phyloP scores from a whole-genome alignment of 345 rosid genomes.

The Aegle marmelos region DNA sequence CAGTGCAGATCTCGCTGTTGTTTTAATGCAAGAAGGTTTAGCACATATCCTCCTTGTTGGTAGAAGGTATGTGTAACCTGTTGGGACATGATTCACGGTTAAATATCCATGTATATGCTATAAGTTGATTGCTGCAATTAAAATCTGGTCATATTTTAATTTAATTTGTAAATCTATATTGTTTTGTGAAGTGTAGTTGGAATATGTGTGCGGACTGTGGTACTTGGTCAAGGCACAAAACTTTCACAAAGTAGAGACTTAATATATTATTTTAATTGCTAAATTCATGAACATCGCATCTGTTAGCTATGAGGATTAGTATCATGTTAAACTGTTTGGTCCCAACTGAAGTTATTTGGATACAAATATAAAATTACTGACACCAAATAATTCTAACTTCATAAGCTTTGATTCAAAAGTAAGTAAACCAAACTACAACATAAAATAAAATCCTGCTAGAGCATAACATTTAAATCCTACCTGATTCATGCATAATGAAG shows the following conservation, averaged over 20 bases:
- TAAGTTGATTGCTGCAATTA: background rate
- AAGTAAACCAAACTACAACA: background rate
- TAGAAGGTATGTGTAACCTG: constrained; percentile 58
- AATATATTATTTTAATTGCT: too few relatives aligned
- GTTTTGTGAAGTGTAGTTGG: background rate
- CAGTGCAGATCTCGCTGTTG: constrained; percentile 88
- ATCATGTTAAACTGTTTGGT: background rate
- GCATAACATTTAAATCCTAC: too few relatives aligned
- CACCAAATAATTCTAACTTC: background rate
- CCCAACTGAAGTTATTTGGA: background rate
- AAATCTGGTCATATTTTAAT: background rate
- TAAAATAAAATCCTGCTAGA: background rate
- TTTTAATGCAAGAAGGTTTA: constrained; percentile 97
- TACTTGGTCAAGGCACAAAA: background rate
- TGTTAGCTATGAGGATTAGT: background rate
- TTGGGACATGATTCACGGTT: background rate
- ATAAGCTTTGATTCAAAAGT: background rate
- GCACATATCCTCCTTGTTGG: constrained; percentile 84
- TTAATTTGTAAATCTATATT: background rate
- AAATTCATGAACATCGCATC: background rate
- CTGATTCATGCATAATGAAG: background rate
- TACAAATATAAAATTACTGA: background rate
- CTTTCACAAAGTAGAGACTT: background rate
- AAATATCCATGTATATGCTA: background rate
- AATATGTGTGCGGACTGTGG: background rate